Conservation (phyloP, 2,329 filamentous ascomycete genomes). For the Cladosporium colombiae region DNA sequence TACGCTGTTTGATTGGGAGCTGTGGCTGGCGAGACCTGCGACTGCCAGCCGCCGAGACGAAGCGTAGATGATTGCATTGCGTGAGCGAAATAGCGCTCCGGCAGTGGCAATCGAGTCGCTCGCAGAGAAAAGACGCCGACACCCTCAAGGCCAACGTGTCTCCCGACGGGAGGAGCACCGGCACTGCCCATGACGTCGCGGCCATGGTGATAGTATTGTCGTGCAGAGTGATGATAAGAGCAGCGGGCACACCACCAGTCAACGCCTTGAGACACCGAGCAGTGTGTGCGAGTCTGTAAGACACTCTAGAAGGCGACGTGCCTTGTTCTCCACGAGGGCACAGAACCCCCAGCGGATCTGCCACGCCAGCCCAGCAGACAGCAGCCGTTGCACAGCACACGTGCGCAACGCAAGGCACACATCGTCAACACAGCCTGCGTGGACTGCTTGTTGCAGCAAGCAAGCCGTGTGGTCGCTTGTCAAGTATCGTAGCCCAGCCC, state of each 20-base stretch:
- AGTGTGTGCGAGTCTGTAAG: constrained; percentile 9
- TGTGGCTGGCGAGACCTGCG: constrained; percentile 4
- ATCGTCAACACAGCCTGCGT: background rate
- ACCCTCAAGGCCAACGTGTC: background rate
- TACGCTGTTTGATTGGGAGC: constrained; percentile 5
- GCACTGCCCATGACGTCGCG: constrained; percentile 8
- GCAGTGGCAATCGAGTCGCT: constrained; percentile 9
- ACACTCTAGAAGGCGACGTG: constrained; percentile 17
- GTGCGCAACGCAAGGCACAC: constrained; percentile 15
- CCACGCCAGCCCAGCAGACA: background rate
- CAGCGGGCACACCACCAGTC: background rate
- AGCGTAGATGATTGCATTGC: background rate
- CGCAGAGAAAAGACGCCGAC: background rate
- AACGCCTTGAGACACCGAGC: constrained; percentile 15
- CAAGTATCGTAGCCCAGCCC: background rate
- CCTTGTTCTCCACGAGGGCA: background rate
- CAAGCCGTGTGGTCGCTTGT: background rate
- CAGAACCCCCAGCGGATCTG: background rate
- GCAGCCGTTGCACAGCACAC: constrained; percentile 12
- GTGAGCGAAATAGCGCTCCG: background rate
- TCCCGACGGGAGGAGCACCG: background rate
- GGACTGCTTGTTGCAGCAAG: background rate
- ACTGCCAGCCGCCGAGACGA: background rate
- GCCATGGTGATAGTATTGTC: constrained; percentile 8
- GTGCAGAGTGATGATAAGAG: constrained; percentile 20